Conservation (phyloP, 2,329 filamentous ascomycete species). For the Cladophialophora carrionii region DNA sequence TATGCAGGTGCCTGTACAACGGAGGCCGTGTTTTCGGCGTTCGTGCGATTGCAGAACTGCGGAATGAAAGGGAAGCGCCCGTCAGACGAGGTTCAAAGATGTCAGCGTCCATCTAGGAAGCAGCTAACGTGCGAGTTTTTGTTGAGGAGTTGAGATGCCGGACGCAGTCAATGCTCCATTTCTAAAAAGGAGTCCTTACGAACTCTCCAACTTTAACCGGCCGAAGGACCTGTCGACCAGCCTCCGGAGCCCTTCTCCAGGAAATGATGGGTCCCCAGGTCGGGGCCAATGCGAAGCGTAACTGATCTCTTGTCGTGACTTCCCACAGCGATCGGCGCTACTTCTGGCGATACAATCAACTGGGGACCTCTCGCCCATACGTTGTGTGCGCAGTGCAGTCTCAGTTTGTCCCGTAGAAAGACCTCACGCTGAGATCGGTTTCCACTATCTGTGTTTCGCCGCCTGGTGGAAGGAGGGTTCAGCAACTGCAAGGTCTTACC, state of each 20-base stretch:
- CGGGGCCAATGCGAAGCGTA: not conserved
- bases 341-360: not conserved
- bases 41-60: constrained; percentile 3
- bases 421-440: not conserved
- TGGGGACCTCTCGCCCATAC: not conserved
- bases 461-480: not conserved
- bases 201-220: not conserved
- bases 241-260: not conserved
- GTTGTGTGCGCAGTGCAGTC: not conserved
- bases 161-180: not conserved
- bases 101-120: not conserved
- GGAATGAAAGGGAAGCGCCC: not conserved
- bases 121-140: not conserved
- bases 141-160: not conserved
- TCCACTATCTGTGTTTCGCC: not conserved
- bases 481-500: not conserved
- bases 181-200: not conserved
- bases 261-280: not conserved
- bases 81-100: not conserved
- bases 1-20: constrained; percentile 7
- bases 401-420: not conserved
- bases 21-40: not conserved
- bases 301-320: not conserved
- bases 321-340: not conserved
- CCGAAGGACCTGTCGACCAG: not conserved